Base-by-base conservation (phyloP, 169 alveolate species). In the Plasmodium gonderi region DNA sequence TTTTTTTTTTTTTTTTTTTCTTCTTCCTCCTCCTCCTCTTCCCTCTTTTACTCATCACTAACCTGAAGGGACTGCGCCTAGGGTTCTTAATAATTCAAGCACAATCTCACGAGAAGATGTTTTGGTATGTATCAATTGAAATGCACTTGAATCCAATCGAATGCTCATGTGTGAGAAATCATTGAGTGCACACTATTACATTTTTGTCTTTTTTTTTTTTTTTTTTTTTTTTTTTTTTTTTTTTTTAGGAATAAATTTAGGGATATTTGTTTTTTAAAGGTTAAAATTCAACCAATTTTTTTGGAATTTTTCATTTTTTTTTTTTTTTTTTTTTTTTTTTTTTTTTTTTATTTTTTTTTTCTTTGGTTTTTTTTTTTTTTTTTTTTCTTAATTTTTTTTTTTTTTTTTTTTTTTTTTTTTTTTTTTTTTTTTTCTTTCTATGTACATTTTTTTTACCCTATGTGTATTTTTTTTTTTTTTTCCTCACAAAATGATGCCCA, bases 11-110 rank as follows among this genome's bases (percentile, higher is more conserved):
- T 29, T 51, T 40, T 26, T 31, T 64, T 3, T 49, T 33, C 20
- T 42, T n/a, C 42, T n/a, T n/a, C n/a, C n/a, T n/a, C n/a, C n/a
- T n/a, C n/a, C n/a, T n/a, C n/a, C n/a, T n/a, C n/a, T n/a, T n/a
- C n/a, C n/a, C n/a, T n/a, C n/a, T n/a, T n/a, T n/a, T n/a, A 31
- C 40, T 29, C n/a, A 3, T 68, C 49, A 29, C 45, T 29, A 31
- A 33, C 64, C 26, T 44, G 0, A 33, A 81, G 91, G 91, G 91
- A 3, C 72, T 81, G 5, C 54, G 51, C 54, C 54, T 81, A 17
- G 91, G 91, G 38, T 81, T 60, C 36, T n/a, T 81, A 51, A 81
- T 81, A 33, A 64, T 81, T 44, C 91, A 81, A 69, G 91, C 91
- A 7, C 91, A 81, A 67, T 3, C 81, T 12, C 91, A 81, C 40